These are phyloP conservation scores for Sindora glabra DNA, from an alignment of 306 rosid genomes.

Conservation along the genomic window DNA sequence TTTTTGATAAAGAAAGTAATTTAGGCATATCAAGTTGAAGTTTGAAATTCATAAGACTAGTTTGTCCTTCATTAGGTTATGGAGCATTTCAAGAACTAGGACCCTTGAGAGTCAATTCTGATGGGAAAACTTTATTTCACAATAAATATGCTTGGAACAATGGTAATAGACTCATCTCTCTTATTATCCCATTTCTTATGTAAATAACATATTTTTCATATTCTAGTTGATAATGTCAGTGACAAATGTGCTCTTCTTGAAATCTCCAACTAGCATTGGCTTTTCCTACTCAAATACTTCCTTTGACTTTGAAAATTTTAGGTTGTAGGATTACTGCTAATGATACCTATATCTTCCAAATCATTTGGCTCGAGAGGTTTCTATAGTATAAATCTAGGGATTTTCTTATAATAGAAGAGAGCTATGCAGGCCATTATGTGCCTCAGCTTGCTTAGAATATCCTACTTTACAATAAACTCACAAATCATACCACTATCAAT, in stretches of 20 bases:
- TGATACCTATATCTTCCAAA: slow-evolving; percentile 41
- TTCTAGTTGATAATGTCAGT: slow-evolving; percentile 21
- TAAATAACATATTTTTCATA: background rate
- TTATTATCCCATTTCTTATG: background rate
- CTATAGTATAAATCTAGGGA: slow-evolving; percentile 48
- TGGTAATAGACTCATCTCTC: slow-evolving; percentile 14
- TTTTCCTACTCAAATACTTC: slow-evolving; percentile 52
- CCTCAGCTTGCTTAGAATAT: slow-evolving; percentile 54
- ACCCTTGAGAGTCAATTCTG: slow-evolving; percentile 47
- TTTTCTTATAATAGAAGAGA: slow-evolving; percentile 49
- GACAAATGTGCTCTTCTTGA: slow-evolving; percentile 53
- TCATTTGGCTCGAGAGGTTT: slow-evolving; percentile 60
- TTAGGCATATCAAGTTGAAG: too few relatives aligned
- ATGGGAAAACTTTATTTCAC: slow-evolving; percentile 31
- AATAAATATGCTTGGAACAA: slow-evolving; percentile 44
- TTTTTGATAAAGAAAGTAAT: too few relatives aligned
- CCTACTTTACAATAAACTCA: slow-evolving; percentile 15
- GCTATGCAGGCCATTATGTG: slow-evolving; percentile 54
- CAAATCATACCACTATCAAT: too few relatives aligned
- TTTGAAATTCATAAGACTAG: slow-evolving; percentile 28
- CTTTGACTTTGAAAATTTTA: slow-evolving; percentile 13
- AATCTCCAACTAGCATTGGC: slow-evolving; percentile 61
- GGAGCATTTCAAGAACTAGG: slow-evolving; percentile 57
- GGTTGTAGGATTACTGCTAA: slow-evolving; percentile 40
- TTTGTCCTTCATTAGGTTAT: slow-evolving; percentile 48